Evolutionary conservation across 2,329 filamentous ascomycete species (phyloP).

Genomic region (Thermothelomyces thermophilus): DNA sequence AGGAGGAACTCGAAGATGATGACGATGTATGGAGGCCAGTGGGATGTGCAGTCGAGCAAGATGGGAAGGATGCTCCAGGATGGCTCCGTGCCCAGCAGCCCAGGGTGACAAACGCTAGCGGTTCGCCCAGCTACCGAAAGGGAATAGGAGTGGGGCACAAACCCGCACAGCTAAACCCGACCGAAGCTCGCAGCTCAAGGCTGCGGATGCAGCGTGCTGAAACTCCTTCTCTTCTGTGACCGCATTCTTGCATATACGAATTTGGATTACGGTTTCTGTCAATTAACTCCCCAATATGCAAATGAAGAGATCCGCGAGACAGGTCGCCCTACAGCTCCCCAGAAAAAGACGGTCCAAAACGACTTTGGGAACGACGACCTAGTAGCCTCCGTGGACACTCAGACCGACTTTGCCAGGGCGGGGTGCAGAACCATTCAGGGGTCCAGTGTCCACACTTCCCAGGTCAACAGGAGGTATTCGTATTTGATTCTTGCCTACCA

Average conservation of each 20-base stretch:
- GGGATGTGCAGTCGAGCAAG: conserved; percentile 12
- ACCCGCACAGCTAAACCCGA: conserved; percentile 4
- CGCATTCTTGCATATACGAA: background rate
- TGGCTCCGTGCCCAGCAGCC: conserved; percentile 10
- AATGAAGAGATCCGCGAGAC: no score
- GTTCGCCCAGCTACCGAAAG: conserved; percentile 7
- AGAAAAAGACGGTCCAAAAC: no score
- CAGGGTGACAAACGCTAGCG: conserved; percentile 12
- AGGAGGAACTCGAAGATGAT: conserved; percentile 22
- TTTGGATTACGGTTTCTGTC: no score
- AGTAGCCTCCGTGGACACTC: no score
- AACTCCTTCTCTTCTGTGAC: background rate
- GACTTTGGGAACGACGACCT: no score
- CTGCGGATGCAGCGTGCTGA: background rate
- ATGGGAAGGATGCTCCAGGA: conserved; percentile 21
- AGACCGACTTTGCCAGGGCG: background rate
- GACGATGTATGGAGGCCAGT: conserved; percentile 18
- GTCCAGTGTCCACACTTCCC: background rate
- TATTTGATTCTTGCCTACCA: no score
- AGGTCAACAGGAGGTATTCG: background rate
- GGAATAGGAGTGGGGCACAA: conserved; percentile 14
- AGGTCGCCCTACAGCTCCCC: no score
- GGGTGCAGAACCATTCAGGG: background rate
- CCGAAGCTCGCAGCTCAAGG: background rate
- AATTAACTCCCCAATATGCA: no score